phyloP scores from a whole-genome alignment of 2,329 filamentous ascomycete species.

The Cucurbitaria berberidis region DNA sequence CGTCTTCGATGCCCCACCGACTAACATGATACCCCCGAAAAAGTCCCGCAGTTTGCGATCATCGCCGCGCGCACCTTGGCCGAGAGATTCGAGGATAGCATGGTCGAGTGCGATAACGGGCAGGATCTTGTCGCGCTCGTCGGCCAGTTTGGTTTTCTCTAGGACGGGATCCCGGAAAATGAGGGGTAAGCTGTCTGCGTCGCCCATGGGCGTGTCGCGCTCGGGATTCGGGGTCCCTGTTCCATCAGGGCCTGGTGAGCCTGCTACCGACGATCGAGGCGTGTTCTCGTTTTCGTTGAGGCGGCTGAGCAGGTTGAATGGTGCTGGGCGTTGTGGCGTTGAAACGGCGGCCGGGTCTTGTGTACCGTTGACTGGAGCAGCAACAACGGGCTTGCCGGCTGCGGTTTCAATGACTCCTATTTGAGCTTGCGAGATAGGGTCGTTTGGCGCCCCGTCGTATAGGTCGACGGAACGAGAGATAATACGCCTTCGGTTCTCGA shows the following conservation, averaged over 20 bases:
- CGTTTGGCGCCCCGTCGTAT: constrained; percentile 91
- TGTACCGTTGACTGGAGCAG: constrained; percentile 33
- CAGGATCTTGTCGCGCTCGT: constrained; percentile 78
- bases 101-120: constrained; percentile 84
- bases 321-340: constrained; percentile 61
- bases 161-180: constrained; percentile 55
- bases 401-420: constrained; percentile 65
- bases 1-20: constrained; percentile 48
- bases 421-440: constrained; percentile 86
- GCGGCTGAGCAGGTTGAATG: constrained; percentile 72
- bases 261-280: constrained; percentile 83
- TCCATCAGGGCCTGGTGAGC: constrained; percentile 84
- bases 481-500: constrained; percentile 78
- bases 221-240: constrained; percentile 72
- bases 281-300: constrained; percentile 74
- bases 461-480: constrained; percentile 90
- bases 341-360: constrained; percentile 49
- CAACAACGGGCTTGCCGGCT: constrained; percentile 45
- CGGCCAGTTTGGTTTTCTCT: constrained; percentile 59
- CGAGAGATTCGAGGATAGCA: constrained; percentile 87
- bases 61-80: constrained; percentile 84
- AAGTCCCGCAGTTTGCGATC: constrained; percentile 94
- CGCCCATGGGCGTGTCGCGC: constrained; percentile 54
- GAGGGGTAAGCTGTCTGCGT: constrained; percentile 35
- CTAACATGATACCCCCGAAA: constrained; percentile 52